phyloP scores from a whole-genome alignment of 305 asterid genomes.

The Fraxinus albicans region DNA sequence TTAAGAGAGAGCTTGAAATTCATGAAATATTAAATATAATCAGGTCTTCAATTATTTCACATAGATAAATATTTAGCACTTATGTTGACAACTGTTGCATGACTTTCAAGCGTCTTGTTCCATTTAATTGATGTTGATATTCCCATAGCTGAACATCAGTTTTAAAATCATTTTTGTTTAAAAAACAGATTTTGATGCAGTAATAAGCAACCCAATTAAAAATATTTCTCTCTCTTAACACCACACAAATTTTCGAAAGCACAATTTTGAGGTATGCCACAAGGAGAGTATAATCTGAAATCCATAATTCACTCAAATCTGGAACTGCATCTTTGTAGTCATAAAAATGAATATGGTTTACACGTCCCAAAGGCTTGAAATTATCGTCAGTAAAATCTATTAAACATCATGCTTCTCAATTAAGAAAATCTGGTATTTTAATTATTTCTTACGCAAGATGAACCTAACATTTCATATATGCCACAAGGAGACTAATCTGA shows the following conservation, averaged over 20 bases:
- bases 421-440: slow-evolving; percentile 10
- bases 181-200: background rate
- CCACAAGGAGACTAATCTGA: background rate
- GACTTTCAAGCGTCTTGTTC: background rate
- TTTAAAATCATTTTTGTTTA: background rate
- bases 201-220: background rate
- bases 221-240: background rate
- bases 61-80: background rate
- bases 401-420: background rate
- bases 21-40: background rate
- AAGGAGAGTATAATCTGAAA: background rate
- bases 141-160: background rate
- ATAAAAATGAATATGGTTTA: background rate
- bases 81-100: background rate
- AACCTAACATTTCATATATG: background rate
- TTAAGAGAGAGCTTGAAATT: background rate
- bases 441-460: background rate
- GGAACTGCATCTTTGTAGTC: background rate
- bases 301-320: background rate
- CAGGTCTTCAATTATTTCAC: background rate
- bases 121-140: background rate
- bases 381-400: slow-evolving; percentile 2
- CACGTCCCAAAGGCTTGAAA: background rate
- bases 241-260: background rate
- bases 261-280: background rate